A percentile compares a stretch with the other conserved stretches of the same genome.
Evolutionary conservation across 768 basidiomycete species (phyloP).

Genomic region (Trametes cingulata): DNA sequence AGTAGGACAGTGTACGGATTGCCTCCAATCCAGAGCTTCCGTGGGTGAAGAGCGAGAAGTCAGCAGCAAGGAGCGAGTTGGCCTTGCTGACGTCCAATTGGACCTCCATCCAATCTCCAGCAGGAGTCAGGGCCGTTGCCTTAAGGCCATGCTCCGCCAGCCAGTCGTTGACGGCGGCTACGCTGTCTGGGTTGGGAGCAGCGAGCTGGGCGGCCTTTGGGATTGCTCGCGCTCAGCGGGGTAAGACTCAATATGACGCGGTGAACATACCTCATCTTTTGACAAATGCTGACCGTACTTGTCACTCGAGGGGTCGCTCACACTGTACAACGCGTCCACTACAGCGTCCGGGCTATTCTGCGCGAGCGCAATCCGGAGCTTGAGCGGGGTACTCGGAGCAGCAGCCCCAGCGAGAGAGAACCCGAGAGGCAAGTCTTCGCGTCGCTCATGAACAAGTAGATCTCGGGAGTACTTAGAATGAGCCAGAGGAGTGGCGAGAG

Average conservation of each 20-base stretch:
- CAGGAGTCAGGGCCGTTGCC: constrained; percentile 24
- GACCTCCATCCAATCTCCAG: constrained; percentile 31
- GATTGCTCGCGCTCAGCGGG: not conserved
- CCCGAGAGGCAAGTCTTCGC: constrained; percentile 9
- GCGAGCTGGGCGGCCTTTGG: constrained; percentile 28
- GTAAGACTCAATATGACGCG: not conserved
- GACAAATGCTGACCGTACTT: constrained; percentile 31
- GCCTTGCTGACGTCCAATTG: constrained; percentile 30
- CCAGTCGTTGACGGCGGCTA: constrained; percentile 29
- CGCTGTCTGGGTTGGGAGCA: constrained; percentile 23
- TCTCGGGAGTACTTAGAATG: constrained; percentile 4
- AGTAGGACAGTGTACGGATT: constrained; percentile 33
- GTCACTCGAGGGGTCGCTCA: constrained; percentile 28
- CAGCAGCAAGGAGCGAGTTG: constrained; percentile 29
- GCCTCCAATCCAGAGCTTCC: constrained; percentile 22
- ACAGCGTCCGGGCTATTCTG: constrained; percentile 29
- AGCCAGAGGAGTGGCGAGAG: constrained; percentile 12
- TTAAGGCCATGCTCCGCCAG: constrained; percentile 26
- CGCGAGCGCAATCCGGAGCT: constrained; percentile 30
- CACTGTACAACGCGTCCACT: constrained; percentile 27
- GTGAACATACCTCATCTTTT: constrained; percentile 28
- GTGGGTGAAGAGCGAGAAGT: constrained; percentile 30
- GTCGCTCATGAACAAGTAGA: constrained; percentile 22
- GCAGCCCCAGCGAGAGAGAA: constrained; percentile 23
- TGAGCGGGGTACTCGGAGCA: constrained; percentile 22